A percentile compares a stretch with the other conserved stretches of the same genome.
Conservation (phyloP, 345 rosid species). For the Syzygium aromaticum region DNA sequence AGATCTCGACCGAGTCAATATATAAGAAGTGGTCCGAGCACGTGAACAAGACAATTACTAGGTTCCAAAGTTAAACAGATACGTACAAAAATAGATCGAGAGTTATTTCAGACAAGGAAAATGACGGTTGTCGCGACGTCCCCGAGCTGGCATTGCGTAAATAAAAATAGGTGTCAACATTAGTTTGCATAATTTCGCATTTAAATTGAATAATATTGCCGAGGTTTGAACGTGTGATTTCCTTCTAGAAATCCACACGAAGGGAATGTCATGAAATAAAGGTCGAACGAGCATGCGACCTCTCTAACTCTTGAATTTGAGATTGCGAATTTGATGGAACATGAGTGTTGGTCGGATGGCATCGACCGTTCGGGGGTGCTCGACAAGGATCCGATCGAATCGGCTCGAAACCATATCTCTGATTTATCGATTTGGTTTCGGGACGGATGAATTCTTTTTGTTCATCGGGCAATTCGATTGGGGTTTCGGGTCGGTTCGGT, state of each 20-base stretch:
- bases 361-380: accelerated
- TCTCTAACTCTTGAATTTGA: too few relatives aligned
- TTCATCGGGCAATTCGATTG: neutral
- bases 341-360: neutral
- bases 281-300: neutral
- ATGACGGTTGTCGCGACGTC: neutral
- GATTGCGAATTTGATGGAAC: neutral
- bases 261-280: accelerated
- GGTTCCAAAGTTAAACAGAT: neutral
- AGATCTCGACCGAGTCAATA: neutral
- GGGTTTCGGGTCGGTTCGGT: neutral
- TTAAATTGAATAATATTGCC: neutral
- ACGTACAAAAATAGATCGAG: neutral
- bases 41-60: neutral
- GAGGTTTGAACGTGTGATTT: neutral
- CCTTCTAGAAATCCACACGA: neutral
- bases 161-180: too few relatives aligned
- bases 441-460: neutral
- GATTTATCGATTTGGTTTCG: neutral
- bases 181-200: too few relatives aligned
- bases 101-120: neutral
- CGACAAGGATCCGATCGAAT: accelerated
- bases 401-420: neutral
- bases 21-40: neutral
- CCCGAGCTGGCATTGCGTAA: too few relatives aligned